Conservation (phyloP, 1,284 basidiomycete genomes). For the Cutaneotrichosporon curvatum region DNA sequence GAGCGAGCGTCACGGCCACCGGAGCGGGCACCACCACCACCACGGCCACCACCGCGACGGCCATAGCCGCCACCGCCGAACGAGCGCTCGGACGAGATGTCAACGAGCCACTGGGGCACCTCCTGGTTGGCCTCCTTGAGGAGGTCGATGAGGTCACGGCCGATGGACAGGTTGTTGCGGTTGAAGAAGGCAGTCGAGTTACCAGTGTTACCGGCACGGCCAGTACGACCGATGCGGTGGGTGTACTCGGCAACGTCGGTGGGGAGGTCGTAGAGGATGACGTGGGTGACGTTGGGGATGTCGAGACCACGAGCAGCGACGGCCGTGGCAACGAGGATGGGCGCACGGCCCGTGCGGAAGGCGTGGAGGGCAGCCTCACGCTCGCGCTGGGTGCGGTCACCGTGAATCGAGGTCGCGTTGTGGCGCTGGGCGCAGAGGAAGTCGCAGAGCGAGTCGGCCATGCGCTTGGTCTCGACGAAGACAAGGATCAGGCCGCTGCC, state of each 20-base stretch:
- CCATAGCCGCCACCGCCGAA: conserved; percentile 56
- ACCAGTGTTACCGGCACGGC: conserved; percentile 98
- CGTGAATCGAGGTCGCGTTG: conserved; percentile 94
- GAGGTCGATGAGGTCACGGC: conserved; percentile 83
- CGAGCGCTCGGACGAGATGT: conserved; percentile 71
- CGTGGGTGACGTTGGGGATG: conserved; percentile 98
- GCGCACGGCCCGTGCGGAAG: conserved; percentile 90
- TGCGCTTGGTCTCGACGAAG: conserved; percentile 99
- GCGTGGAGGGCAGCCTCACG: conserved; percentile 92
- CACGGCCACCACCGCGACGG: conserved; percentile 53
- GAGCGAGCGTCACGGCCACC: conserved; percentile 51
- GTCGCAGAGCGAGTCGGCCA: conserved; percentile 97
- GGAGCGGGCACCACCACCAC: conserved; percentile 56
- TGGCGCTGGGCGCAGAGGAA: conserved; percentile 82
- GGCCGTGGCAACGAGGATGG: conserved; percentile 95
- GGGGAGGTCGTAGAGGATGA: conserved; percentile 92
- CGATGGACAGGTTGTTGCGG: conserved; percentile 83
- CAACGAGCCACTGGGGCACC: conserved; percentile 84
- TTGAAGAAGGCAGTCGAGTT: conserved; percentile 92
- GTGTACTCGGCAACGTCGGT: conserved; percentile 98
- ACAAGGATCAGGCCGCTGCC: conserved; percentile 82
- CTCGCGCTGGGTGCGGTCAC: conserved; percentile 95
- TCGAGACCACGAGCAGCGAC: conserved; percentile 98
- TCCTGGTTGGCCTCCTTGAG: conserved; percentile 97
- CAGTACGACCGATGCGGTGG: conserved; percentile 97